These are phyloP conservation scores for Thielaviopsis populi DNA, from an alignment of 2,329 filamentous ascomycete species.

Conservation along the genomic window DNA sequence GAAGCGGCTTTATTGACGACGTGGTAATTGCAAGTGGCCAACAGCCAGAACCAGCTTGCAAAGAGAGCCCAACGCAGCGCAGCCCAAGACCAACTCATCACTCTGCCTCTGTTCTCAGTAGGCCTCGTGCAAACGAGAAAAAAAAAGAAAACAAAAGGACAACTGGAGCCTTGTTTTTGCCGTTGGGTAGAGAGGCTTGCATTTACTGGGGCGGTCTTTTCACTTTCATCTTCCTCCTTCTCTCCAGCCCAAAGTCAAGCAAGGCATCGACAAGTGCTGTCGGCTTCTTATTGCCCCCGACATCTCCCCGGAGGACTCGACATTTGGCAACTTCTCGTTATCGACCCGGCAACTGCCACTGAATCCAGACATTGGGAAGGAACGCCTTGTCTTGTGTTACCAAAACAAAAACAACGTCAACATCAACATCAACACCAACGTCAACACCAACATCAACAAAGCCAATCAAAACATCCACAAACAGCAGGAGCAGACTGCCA, in stretches of 20 bases:
- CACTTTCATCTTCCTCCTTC: neutral
- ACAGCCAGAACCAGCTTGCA: too few species aligned
- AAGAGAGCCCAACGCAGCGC: too few species aligned
- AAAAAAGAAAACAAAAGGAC: neutral
- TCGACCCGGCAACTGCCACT: neutral
- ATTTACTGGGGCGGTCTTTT: neutral
- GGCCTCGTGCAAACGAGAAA: too few species aligned
- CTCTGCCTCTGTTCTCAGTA: too few species aligned
- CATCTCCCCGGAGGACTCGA: neutral
- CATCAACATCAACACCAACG: too few species aligned
- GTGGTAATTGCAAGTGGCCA: too few species aligned
- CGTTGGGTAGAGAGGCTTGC: neutral
- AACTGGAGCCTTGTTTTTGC: neutral
- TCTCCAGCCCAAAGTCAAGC: neutral
- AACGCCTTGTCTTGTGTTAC: neutral
- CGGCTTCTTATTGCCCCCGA: neutral
- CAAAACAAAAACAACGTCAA: constrained; percentile 1
- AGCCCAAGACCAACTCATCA: neutral
- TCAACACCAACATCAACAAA: constrained; percentile 5
- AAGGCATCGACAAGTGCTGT: neutral
- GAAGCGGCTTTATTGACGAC: too few species aligned
- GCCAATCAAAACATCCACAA: neutral
- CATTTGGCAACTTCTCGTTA: neutral
- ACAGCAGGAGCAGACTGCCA: neutral
- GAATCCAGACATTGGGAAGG: neutral